A percentile compares a stretch with the other conserved stretches of the same genome.
phyloP scores from a whole-genome alignment of 2,329 filamentous ascomycete genomes.

The Mycocentrospora acerina region DNA sequence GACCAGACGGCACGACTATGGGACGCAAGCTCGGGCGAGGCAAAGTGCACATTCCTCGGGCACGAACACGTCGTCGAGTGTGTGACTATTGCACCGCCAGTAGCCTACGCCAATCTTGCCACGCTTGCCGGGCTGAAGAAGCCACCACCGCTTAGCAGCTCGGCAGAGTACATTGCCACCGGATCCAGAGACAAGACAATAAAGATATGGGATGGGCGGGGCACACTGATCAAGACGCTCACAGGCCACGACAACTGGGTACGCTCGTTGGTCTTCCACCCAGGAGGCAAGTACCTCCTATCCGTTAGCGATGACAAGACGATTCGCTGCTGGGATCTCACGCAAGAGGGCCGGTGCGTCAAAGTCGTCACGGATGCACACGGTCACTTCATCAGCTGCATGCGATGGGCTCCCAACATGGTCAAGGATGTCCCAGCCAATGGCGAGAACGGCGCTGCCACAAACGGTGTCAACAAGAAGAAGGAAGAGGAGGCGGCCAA shows the following conservation, averaged over 20 bases:
- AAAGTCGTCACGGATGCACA: constrained; percentile 77
- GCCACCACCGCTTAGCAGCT: constrained; percentile 69
- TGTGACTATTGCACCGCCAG: constrained; percentile 78
- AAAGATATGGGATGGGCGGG: constrained; percentile 82
- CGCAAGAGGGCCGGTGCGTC: constrained; percentile 86
- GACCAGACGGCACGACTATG: constrained; percentile 81
- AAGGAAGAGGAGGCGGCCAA: constrained; percentile 54
- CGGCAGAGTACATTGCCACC: constrained; percentile 86
- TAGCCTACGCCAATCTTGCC: constrained; percentile 76
- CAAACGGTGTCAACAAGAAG: constrained; percentile 53
- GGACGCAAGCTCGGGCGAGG: constrained; percentile 76
- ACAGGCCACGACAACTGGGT: constrained; percentile 95
- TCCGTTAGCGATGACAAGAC: constrained; percentile 89
- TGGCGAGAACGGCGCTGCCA: constrained; percentile 44
- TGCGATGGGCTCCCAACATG: constrained; percentile 82
- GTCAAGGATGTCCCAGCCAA: constrained; percentile 58
- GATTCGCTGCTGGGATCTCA: constrained; percentile 88
- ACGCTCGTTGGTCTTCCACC: constrained; percentile 81
- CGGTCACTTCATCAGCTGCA: constrained; percentile 79
- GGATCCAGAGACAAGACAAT: constrained; percentile 90
- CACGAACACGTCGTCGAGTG: constrained; percentile 88
- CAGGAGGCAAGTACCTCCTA: constrained; percentile 85
- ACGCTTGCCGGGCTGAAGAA: constrained; percentile 80
- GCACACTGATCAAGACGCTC: constrained; percentile 80
- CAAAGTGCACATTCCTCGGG: constrained; percentile 76